These are phyloP conservation scores for Exophiala viscosa DNA, from an alignment of 2,329 filamentous ascomycete species.

Conservation along the genomic window DNA sequence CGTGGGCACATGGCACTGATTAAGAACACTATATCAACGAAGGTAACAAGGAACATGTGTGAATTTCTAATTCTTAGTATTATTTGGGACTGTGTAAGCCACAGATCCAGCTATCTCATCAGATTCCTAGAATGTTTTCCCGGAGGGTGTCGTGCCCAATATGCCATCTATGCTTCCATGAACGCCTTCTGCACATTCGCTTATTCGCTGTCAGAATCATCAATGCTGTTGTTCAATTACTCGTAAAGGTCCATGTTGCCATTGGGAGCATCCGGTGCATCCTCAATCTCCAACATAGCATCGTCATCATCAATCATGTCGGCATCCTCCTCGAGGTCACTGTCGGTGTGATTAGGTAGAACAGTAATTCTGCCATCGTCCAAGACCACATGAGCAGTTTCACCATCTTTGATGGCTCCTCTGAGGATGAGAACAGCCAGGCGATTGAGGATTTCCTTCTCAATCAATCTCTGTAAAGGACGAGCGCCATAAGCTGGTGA, in stretches of 20 bases:
- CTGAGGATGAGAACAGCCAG: constrained; percentile 87
- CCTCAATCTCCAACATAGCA: constrained; percentile 67
- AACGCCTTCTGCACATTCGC: constrained; percentile 1
- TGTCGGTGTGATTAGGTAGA: constrained; percentile 72
- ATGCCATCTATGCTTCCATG: neutral
- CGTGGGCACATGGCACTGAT: too few relatives aligned
- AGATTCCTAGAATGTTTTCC: neutral
- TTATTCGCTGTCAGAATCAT: neutral
- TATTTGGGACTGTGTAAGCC: neutral
- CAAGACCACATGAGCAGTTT: constrained; percentile 74
- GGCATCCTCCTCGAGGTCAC: constrained; percentile 59
- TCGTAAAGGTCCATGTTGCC: constrained; percentile 63
- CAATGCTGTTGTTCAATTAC: constrained; percentile 27
- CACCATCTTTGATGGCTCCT: constrained; percentile 79
- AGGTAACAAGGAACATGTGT: too few relatives aligned
- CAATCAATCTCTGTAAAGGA: constrained; percentile 82
- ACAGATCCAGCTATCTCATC: neutral
- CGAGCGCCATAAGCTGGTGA: constrained; percentile 92
- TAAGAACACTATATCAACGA: too few relatives aligned
- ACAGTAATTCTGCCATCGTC: constrained; percentile 69
- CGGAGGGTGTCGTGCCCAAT: neutral
- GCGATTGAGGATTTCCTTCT: constrained; percentile 93
- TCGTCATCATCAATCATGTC: constrained; percentile 78
- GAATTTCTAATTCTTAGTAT: neutral
- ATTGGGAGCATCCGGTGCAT: constrained; percentile 43